A percentile compares a stretch with the other conserved stretches of the same genome.
Evolutionary conservation across 2,329 filamentous ascomycete genomes (phyloP).

Genomic region (Aspergillus oerlinghausenensis): DNA sequence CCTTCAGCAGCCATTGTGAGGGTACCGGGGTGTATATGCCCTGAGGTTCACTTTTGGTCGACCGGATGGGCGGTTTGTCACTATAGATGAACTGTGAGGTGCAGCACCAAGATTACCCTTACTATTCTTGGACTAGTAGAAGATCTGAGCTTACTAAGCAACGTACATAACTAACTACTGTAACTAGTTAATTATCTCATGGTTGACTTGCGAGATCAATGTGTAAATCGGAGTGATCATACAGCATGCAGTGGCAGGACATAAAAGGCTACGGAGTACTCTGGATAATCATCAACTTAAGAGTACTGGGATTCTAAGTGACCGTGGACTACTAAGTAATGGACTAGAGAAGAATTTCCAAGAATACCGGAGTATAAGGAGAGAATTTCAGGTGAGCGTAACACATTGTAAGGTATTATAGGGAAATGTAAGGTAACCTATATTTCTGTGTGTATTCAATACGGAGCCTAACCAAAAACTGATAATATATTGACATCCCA

Average conservation of each 20-base stretch:
- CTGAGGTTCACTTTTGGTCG: neutral
- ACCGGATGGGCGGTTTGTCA: neutral
- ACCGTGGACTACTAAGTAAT: neutral
- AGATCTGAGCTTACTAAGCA: neutral
- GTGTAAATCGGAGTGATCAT: neutral
- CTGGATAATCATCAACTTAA: neutral
- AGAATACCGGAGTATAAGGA: neutral
- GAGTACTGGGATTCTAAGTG: neutral
- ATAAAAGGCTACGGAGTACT: neutral
- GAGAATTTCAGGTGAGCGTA: neutral
- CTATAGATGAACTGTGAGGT: neutral
- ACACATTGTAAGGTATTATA: neutral
- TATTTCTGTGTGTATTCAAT: neutral
- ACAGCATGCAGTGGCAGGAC: neutral
- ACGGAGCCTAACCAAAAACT: neutral
- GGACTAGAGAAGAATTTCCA: neutral
- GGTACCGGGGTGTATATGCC: conserved; percentile 7
- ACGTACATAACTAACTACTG: too few species aligned
- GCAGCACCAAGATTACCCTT: neutral
- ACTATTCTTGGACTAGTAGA: neutral
- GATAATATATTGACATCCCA: neutral
- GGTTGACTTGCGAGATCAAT: neutral
- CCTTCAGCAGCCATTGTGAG: conserved; percentile 35
- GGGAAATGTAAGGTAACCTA: neutral
- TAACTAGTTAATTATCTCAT: too few species aligned